Conservation (phyloP, 2,329 filamentous ascomycete species). For the Byssothecium circinans region DNA sequence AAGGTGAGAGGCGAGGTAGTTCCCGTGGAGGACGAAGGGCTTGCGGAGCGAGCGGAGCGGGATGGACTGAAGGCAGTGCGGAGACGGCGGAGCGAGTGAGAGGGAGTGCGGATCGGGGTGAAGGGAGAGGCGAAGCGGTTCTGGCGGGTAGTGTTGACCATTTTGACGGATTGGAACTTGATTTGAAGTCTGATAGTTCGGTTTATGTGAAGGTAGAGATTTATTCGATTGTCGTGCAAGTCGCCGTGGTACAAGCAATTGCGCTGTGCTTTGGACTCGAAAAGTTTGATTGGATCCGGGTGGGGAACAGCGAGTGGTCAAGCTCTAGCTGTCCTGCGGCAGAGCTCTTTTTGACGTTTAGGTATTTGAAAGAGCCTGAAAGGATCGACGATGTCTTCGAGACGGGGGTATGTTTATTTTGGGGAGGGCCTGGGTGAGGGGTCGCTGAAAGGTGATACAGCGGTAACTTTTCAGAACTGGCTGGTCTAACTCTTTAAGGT, state of each 20-base stretch:
- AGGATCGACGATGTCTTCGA: not conserved
- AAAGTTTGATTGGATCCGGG: not conserved
- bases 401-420: not conserved
- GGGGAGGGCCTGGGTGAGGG: conserved; percentile 3
- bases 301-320: conserved; percentile 5
- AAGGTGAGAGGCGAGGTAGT: conserved; percentile 36
- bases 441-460: conserved; percentile 11
- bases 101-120: conserved; percentile 35
- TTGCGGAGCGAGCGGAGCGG: conserved; percentile 31
- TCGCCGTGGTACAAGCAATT: conserved; percentile 14
- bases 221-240: not conserved
- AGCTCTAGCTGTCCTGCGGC: conserved; percentile 4
- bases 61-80: conserved; percentile 40
- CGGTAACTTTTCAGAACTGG: conserved; percentile 17
- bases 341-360: conserved; percentile 8
- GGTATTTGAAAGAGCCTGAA: not conserved
- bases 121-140: conserved; percentile 43
- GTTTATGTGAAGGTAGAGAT: conserved; percentile 5
- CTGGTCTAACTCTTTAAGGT: not conserved
- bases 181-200: no score
- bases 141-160: conserved; percentile 36
- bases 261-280: not conserved
- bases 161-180: conserved; percentile 18
- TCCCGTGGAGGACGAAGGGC: conserved; percentile 20
- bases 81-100: conserved; percentile 35